phyloP scores from a whole-genome alignment of 305 asterid species.

The Fraxinus greggii region DNA sequence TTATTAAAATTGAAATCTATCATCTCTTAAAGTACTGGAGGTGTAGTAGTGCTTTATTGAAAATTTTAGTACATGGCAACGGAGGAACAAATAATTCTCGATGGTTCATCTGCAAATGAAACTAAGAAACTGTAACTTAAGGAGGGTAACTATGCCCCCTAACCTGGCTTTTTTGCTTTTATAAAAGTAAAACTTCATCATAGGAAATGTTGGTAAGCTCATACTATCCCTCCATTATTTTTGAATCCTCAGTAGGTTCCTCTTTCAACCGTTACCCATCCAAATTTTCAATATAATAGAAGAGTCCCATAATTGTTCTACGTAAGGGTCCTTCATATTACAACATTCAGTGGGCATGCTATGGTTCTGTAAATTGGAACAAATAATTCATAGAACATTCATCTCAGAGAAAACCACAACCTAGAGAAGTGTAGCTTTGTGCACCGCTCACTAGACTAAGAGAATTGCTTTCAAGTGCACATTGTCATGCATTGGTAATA shows the following conservation, averaged over 20 bases:
- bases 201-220: background rate
- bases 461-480: constrained; percentile 9
- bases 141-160: background rate
- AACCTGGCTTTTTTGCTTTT: background rate
- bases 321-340: background rate
- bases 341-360: background rate
- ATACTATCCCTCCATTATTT: background rate
- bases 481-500: constrained; percentile 8
- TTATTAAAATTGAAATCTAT: background rate
- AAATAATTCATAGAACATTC: background rate
- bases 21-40: background rate
- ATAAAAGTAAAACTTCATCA: background rate
- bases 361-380: background rate
- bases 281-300: background rate
- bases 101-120: background rate
- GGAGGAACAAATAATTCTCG: background rate
- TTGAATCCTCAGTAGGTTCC: background rate
- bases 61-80: background rate
- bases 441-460: background rate
- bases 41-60: background rate
- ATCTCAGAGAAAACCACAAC: constrained; percentile 1
- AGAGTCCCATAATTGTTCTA: background rate
- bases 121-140: background rate
- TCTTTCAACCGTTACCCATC: background rate
- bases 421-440: constrained; percentile 11